Percentiles rank a stretch among this genome's conserved stretches.
Evolutionary conservation across 805 yeast genomes (phyloP).

Genomic region (Starmerella geochares): DNA sequence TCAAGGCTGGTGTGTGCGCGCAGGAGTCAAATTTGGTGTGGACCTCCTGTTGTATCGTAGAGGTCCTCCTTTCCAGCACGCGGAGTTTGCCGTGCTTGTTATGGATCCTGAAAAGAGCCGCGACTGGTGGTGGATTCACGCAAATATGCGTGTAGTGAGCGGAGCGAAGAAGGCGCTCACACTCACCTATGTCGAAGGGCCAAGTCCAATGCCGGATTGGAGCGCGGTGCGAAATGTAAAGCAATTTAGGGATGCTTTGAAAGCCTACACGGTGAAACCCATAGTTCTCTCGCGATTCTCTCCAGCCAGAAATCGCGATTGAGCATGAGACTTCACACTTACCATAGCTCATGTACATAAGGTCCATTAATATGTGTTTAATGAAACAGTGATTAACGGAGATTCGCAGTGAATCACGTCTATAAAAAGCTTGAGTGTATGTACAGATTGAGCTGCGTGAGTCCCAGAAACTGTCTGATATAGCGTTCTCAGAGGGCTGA

Average conservation of each 20-base stretch:
- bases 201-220: conserved; percentile 31
- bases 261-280: conserved; percentile 48
- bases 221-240: conserved; percentile 17
- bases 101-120: conserved; percentile 34
- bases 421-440: no score
- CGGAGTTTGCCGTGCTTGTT: conserved; percentile 65
- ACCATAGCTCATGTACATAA: no score
- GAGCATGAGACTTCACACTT: neutral
- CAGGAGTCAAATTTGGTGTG: conserved; percentile 89
- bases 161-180: conserved; percentile 76
- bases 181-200: conserved; percentile 53
- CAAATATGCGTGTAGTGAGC: conserved; percentile 69
- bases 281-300: conserved; percentile 72
- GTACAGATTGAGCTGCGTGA: no score
- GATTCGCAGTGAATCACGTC: no score
- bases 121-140: conserved; percentile 54
- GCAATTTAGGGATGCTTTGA: conserved; percentile 33
- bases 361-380: no score
- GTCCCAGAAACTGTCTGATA: no score
- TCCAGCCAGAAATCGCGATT: conserved; percentile 75
- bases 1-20: conserved; percentile 86
- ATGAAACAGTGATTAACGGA: no score
- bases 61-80: conserved; percentile 95
- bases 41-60: conserved; percentile 71
- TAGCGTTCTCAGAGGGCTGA: no score